Percentiles rank a stretch among this genome's conserved stretches.
These are phyloP conservation scores for Leccinum pachyderme DNA, from an alignment of 1,284 basidiomycete genomes.

Conservation along the genomic window DNA sequence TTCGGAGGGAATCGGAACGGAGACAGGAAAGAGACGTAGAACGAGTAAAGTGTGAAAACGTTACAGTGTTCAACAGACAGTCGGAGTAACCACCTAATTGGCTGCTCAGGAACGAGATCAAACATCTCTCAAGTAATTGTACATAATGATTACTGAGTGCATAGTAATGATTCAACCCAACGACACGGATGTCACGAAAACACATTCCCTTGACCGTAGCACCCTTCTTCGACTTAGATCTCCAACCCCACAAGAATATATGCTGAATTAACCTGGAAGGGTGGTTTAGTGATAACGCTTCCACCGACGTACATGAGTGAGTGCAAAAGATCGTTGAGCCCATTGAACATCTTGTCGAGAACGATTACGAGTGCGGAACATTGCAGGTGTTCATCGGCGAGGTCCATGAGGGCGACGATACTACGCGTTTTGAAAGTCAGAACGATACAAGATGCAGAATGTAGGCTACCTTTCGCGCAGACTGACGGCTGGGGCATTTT, in stretches of 20 bases:
- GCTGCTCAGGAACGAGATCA: not conserved
- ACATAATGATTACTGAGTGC: conserved; percentile 9
- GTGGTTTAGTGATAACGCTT: conserved; percentile 71
- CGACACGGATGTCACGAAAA: conserved; percentile 18
- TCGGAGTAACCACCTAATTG: not conserved
- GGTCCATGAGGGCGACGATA: conserved; percentile 77
- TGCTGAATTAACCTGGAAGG: conserved; percentile 65
- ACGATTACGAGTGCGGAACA: conserved; percentile 77
- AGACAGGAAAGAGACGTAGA: too few species aligned
- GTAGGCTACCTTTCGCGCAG: conserved; percentile 69
- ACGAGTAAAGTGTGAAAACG: too few species aligned
- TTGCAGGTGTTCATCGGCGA: conserved; percentile 74
- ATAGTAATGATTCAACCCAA: conserved; percentile 22
- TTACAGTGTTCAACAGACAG: not conserved
- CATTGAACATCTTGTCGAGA: conserved; percentile 58
- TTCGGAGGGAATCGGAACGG: too few species aligned
- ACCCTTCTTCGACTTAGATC: conserved; percentile 41
- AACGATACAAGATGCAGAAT: not conserved
- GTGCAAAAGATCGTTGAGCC: conserved; percentile 64
- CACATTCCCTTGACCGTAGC: conserved; percentile 33
- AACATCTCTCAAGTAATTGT: conserved; percentile 2
- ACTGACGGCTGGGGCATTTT: conserved; percentile 71
- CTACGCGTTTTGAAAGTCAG: conserved; percentile 37
- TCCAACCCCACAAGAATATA: conserved; percentile 78
- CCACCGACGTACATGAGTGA: conserved; percentile 84